A percentile compares a stretch with the other conserved stretches of the same genome.
Conservation (phyloP, 805 yeast species). For the Saturnispora galanensis region DNA sequence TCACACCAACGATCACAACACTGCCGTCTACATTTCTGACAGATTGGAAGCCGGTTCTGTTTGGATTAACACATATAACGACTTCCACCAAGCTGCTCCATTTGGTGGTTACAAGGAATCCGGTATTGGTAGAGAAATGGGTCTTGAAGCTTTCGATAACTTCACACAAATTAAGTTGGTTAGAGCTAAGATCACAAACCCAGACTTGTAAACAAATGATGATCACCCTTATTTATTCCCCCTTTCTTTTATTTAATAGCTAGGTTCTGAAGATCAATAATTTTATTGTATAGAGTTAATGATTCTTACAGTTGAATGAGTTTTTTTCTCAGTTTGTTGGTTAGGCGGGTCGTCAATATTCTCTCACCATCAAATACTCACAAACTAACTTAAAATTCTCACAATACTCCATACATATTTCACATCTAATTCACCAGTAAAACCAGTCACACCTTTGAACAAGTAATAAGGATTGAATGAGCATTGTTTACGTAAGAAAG, state of each 20-base stretch:
- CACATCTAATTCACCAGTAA: no score
- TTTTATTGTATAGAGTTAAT: no score
- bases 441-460: no score
- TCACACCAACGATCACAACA: conserved; percentile 61
- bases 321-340: no score
- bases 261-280: no score
- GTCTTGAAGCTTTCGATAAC: conserved; percentile 54
- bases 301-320: no score
- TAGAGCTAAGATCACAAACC: conserved; percentile 33
- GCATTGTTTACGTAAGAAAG: no score
- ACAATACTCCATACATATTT: no score
- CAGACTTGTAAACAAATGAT: conserved; percentile 16
- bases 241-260: neutral
- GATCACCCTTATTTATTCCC: neutral
- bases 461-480: no score
- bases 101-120: conserved; percentile 63
- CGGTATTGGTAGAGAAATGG: conserved; percentile 70
- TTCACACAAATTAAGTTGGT: conserved; percentile 71
- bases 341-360: no score
- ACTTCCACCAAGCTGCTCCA: conserved; percentile 58
- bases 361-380: no score
- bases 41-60: conserved; percentile 69
- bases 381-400: no score
- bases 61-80: conserved; percentile 71
- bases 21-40: conserved; percentile 57